Evolutionary conservation across 306 rosid species (phyloP).

Genomic region (Prunus salicina): DNA sequence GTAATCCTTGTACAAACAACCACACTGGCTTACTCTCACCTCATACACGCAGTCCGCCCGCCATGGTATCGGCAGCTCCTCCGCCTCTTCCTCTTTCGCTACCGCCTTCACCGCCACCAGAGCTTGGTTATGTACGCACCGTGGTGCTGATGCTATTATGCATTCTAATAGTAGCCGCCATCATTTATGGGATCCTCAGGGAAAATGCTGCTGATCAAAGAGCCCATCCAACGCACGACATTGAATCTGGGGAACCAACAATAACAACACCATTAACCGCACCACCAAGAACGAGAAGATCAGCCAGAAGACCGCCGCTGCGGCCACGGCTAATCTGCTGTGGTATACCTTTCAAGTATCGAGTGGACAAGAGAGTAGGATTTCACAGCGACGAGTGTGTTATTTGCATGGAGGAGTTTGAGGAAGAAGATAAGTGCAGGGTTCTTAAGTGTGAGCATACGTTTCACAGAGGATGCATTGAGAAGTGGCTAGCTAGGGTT

Average conservation of each 20-base stretch:
- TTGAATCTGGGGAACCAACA: neutral
- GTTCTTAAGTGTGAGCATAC: slow-evolving; percentile 13
- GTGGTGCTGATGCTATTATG: neutral
- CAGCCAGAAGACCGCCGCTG: neutral
- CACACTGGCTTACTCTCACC: neutral
- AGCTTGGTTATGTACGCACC: too few relatives aligned
- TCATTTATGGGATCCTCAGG: neutral
- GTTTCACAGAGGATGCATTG: slow-evolving; percentile 11
- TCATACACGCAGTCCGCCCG: neutral
- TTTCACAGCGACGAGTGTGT: neutral
- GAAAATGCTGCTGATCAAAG: neutral
- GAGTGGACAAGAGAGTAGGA: neutral
- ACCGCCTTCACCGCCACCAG: neutral
- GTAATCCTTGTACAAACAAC: neutral
- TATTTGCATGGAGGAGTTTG: slow-evolving; percentile 25
- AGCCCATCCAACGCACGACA: neutral
- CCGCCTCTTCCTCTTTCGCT: neutral
- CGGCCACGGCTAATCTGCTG: neutral
- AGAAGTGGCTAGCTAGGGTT: slow-evolving; percentile 13
- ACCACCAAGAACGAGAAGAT: neutral
- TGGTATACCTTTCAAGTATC: neutral
- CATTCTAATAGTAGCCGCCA: neutral
- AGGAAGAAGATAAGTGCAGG: slow-evolving; percentile 18
- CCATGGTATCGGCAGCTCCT: neutral
- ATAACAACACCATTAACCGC: neutral